Percentiles rank a stretch among this genome's conserved stretches.
Conservation (phyloP, 306 rosid species). For the Argentina anserina region DNA sequence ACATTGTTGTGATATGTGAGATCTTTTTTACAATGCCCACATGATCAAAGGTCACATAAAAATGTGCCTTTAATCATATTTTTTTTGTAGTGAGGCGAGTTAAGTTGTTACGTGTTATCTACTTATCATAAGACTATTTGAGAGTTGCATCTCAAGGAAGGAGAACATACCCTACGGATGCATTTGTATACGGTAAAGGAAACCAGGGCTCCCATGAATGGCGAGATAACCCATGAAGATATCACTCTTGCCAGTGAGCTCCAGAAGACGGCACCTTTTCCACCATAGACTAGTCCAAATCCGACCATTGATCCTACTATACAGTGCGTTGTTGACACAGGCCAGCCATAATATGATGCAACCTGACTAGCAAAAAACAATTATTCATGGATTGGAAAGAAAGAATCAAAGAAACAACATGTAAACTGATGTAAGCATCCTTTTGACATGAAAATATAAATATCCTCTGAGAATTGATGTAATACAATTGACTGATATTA, state of each 20-base stretch:
- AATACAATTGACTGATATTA: neutral
- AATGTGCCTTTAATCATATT: too few species aligned
- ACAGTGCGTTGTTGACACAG: slow-evolving; percentile 96
- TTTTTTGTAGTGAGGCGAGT: too few species aligned
- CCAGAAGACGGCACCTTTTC: slow-evolving; percentile 92
- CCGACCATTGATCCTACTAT: slow-evolving; percentile 99
- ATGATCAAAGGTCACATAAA: too few species aligned
- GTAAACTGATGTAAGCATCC: neutral
- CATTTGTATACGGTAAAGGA: slow-evolving; percentile 94
- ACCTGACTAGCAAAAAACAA: slow-evolving; percentile 37
- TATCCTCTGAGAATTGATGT: neutral
- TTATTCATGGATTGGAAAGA: slow-evolving; percentile 4
- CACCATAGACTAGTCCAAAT: slow-evolving; percentile 84
- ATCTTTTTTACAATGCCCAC: too few species aligned
- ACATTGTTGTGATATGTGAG: too few species aligned
- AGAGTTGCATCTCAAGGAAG: slow-evolving; percentile 11
- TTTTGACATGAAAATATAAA: too few species aligned
- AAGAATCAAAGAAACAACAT: slow-evolving; percentile 1
- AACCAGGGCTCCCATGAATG: slow-evolving; percentile 78
- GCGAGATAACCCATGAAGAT: slow-evolving; percentile 93
- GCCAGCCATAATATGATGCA: slow-evolving; percentile 95
- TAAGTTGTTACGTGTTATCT: neutral
- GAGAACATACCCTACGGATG: slow-evolving; percentile 78
- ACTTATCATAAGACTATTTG: neutral
- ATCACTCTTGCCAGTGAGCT: slow-evolving; percentile 85